Evolutionary conservation across 768 basidiomycete genomes (phyloP), one percentile per base, ranked within the genome.

Genomic region (Suillus variegatus): DNA sequence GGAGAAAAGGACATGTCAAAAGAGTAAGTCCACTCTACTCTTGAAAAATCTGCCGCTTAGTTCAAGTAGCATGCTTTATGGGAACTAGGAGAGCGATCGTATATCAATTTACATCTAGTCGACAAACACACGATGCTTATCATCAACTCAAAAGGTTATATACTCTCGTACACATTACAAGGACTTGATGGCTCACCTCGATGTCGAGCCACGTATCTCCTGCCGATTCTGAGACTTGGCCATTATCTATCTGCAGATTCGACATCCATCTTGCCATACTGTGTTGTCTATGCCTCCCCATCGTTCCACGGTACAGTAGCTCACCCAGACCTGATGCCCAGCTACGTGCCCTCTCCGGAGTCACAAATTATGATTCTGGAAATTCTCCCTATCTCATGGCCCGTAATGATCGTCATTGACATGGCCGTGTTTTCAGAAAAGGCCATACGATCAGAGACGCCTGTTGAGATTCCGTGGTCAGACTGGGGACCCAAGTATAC

Each of bases 401-500:
- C 55, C 6, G 36, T 56, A 7, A 38, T 56, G 1, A n/a, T 56
- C 13, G 55, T 56, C n/a, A 56, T 56, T n/a, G n/a, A 56, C n/a
- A 22, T 56, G 36, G 13, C 36, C 36, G 22, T 56, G n/a, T 56
- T 56, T 22, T 38, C 55, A 38, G 55, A 22, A 38, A n/a, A 38
- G 13, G 36, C 6, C 55, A 22, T 22, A 38, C 36, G 6, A n/a
- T 56, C 55, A 13, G 36, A 38, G 35, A 38, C 13, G 6, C 36
- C 20, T 56, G n/a, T 56, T 13, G 55, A 56, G 2, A 8, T 56
- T 38, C 36, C 55, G 13, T 56, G 55, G 55, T 38, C 36, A 9
- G 55, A 56, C 55, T 56, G 55, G 55, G 55, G 55, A 38, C 36
- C 36, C 36, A 38, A 56, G 55, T 56, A 38, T 22, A 56, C 55